A percentile compares a stretch with the other conserved stretches of the same genome.
Conservation (phyloP, 2,329 filamentous ascomycete genomes). For the Knoxdaviesia capensis region DNA sequence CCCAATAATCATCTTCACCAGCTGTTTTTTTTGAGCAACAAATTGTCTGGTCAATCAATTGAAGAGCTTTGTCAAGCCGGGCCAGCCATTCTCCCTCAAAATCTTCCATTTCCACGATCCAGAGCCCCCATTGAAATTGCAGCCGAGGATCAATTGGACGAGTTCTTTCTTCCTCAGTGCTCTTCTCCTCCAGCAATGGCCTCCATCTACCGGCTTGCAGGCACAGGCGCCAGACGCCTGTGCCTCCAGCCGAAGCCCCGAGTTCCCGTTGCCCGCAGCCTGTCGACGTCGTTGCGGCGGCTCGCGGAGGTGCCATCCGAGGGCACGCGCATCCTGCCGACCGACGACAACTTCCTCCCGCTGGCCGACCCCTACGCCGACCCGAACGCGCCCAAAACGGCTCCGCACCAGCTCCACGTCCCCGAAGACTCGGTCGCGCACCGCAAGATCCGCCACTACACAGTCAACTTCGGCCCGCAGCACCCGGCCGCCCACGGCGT, state of each 20-base stretch:
- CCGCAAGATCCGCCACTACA: constrained; percentile 96
- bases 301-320: constrained; percentile 32
- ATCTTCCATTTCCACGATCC: no score
- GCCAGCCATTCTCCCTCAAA: no score
- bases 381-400: constrained; percentile 18
- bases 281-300: constrained; percentile 18
- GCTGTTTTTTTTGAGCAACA: no score
- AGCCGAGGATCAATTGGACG: no score
- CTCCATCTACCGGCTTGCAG: constrained; percentile 51
- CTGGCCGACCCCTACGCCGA: constrained; percentile 28
- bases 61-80: no score
- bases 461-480: constrained; percentile 97
- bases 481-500: constrained; percentile 97
- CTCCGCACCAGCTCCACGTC: constrained; percentile 19
- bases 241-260: constrained; percentile 24
- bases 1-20: no score
- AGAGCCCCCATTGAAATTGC: no score
- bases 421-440: constrained; percentile 26
- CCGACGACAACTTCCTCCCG: constrained; percentile 42
- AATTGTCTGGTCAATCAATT: no score
- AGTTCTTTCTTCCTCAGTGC: constrained; percentile 5
- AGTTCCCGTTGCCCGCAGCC: not conserved
- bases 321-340: constrained; percentile 43
- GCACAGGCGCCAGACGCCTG: constrained; percentile 48
- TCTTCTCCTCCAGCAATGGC: constrained; percentile 34